phyloP scores from a whole-genome alignment of 805 yeast species.

The Ogataea nitratoaversa region DNA sequence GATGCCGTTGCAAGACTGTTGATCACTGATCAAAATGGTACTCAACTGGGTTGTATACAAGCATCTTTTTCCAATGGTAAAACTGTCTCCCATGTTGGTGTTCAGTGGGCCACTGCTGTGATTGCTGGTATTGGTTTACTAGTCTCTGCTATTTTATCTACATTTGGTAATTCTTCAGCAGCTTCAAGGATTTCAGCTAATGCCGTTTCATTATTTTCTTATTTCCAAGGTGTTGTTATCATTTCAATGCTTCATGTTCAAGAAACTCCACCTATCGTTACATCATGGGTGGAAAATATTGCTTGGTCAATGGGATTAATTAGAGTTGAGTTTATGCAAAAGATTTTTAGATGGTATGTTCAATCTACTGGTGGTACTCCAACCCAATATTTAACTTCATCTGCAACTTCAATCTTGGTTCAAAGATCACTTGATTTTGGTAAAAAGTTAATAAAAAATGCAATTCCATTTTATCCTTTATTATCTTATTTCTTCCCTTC shows the following conservation, averaged over 20 bases:
- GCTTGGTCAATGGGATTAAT: slow-evolving; percentile 96
- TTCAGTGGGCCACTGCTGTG: slow-evolving; percentile 91
- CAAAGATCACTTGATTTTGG: slow-evolving; percentile 52
- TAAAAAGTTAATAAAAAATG: slow-evolving; percentile 8
- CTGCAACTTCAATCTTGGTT: slow-evolving; percentile 64
- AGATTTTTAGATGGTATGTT: slow-evolving; percentile 77
- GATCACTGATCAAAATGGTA: slow-evolving; percentile 34
- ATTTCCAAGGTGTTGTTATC: slow-evolving; percentile 85
- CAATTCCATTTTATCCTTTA: slow-evolving; percentile 17
- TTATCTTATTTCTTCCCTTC: slow-evolving; percentile 18
- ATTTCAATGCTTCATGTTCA: slow-evolving; percentile 83
- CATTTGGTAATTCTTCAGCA: slow-evolving; percentile 83
- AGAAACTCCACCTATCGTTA: slow-evolving; percentile 86
- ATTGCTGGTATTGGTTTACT: slow-evolving; percentile 85
- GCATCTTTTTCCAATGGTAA: slow-evolving; percentile 72
- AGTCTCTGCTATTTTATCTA: slow-evolving; percentile 74
- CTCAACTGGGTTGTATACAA: slow-evolving; percentile 67
- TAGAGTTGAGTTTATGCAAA: slow-evolving; percentile 75
- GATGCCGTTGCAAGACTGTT: slow-evolving; percentile 70
- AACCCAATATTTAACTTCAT: slow-evolving; percentile 55
- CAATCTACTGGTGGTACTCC: slow-evolving; percentile 90
- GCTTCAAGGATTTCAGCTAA: slow-evolving; percentile 88
- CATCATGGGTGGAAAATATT: slow-evolving; percentile 87
- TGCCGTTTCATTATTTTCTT: slow-evolving; percentile 75
- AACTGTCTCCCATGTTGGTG: slow-evolving; percentile 74